Conservation (phyloP, 2,329 filamentous ascomycete genomes). For the Aspergillus novofumigatus region DNA sequence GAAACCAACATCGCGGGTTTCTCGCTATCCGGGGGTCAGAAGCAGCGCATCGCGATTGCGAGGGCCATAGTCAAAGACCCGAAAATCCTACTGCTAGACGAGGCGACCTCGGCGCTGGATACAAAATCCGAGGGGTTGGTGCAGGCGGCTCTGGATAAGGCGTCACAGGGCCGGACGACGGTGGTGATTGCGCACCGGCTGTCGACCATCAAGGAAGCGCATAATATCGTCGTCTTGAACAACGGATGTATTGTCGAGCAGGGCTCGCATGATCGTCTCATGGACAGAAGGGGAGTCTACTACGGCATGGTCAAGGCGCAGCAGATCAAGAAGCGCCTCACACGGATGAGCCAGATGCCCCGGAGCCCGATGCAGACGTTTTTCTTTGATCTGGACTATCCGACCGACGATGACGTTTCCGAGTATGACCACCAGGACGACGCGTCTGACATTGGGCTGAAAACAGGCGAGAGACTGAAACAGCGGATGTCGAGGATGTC, state of each 20-base stretch:
- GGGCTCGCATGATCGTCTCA: slow-evolving; percentile 71
- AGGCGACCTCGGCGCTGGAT: slow-evolving; percentile 85
- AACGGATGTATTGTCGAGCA: slow-evolving; percentile 79
- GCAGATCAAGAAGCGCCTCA: neutral
- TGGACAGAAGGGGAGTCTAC: slow-evolving; percentile 66
- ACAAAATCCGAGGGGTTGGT: slow-evolving; percentile 89
- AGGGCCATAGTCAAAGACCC: slow-evolving; percentile 81
- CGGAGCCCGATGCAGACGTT: neutral
- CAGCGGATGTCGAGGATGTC: neutral
- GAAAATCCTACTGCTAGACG: slow-evolving; percentile 81
- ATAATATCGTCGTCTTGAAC: slow-evolving; percentile 87
- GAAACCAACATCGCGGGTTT: neutral
- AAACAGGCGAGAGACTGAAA: neutral
- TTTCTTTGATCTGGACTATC: neutral
- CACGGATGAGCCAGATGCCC: neutral
- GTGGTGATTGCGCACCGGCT: slow-evolving; percentile 87
- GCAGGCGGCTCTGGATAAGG: slow-evolving; percentile 79
- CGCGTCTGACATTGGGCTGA: neutral
- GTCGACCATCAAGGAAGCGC: slow-evolving; percentile 79
- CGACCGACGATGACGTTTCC: neutral
- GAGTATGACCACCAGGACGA: neutral
- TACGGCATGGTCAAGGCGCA: slow-evolving; percentile 59
- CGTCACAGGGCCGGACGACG: slow-evolving; percentile 78
- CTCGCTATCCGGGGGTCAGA: neutral
- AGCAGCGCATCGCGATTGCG: slow-evolving; percentile 57